Conservation (phyloP, 2,329 filamentous ascomycete genomes). For the Monosporascus cannonballus region DNA sequence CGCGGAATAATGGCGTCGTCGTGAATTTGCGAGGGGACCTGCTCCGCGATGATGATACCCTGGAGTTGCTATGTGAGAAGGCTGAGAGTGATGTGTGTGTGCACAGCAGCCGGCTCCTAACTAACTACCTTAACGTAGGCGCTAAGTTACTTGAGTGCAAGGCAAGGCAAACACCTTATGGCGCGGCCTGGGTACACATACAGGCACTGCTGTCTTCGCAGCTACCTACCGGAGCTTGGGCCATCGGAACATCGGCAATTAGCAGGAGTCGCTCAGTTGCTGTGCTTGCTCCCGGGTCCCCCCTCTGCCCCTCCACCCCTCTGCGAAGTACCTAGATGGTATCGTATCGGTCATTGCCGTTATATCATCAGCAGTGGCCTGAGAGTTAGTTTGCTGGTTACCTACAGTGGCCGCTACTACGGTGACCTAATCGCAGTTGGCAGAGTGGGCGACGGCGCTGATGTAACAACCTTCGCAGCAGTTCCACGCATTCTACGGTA, state of each 20-base stretch:
- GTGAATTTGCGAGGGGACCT: background rate
- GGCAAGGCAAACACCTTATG: constrained; percentile 37
- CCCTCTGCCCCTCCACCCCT: too few species aligned
- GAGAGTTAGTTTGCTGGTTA: background rate
- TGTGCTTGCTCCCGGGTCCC: background rate
- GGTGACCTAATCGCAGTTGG: too few species aligned
- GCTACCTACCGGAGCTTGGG: background rate
- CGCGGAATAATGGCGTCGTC: background rate
- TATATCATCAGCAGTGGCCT: constrained; percentile 11
- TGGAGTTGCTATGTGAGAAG: background rate
- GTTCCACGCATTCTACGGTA: background rate
- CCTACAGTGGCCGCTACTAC: background rate
- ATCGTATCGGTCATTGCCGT: constrained; percentile 2
- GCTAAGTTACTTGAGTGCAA: constrained; percentile 2
- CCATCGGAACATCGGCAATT: background rate
- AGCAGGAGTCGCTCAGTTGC: background rate
- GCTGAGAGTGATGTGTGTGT: background rate
- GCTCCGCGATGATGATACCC: background rate
- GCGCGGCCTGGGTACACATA: constrained; percentile 14
- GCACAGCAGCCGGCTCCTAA: constrained; percentile 6
- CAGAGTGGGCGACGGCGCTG: background rate
- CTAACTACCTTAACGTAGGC: background rate
- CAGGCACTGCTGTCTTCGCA: too few species aligned
- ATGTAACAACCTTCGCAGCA: background rate
- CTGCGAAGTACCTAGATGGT: too few species aligned